Percentiles rank a stretch among this genome's conserved stretches.
These are phyloP conservation scores for Pestalotiopsis sp. DNA, from an alignment of 2,329 filamentous ascomycete genomes.

Conservation along the genomic window DNA sequence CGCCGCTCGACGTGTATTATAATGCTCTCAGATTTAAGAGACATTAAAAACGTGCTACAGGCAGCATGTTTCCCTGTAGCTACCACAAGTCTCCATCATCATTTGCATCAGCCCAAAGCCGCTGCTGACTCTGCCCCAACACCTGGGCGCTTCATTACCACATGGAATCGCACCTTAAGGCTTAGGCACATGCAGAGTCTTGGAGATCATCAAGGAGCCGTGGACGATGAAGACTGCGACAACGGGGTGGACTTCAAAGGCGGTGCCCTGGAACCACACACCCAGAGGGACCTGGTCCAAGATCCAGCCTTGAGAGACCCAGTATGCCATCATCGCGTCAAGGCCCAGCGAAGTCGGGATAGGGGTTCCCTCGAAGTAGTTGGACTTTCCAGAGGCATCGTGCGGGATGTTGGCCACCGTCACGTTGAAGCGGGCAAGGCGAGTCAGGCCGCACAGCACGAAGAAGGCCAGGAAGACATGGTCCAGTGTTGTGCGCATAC, in stretches of 20 bases:
- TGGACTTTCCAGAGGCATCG: constrained; percentile 85
- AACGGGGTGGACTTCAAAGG: constrained; percentile 82
- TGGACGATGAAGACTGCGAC: constrained; percentile 82
- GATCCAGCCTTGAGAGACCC: constrained; percentile 80
- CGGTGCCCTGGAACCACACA: constrained; percentile 64
- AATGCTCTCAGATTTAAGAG: background rate
- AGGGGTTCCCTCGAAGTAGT: constrained; percentile 96
- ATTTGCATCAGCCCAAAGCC: background rate
- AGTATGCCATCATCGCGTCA: constrained; percentile 85
- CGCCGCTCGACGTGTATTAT: background rate
- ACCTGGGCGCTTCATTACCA: background rate
- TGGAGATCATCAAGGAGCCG: constrained; percentile 93
- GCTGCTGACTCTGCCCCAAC: background rate
- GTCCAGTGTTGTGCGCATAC: constrained; percentile 81
- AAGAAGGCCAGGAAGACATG: constrained; percentile 83
- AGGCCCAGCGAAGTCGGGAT: constrained; percentile 88
- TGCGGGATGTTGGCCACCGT: constrained; percentile 89
- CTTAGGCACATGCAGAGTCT: constrained; percentile 94
- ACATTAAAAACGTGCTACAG: background rate
- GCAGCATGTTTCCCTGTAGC: background rate
- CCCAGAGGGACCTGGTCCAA: constrained; percentile 79
- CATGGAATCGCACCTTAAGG: constrained; percentile 45
- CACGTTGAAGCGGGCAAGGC: constrained; percentile 96
- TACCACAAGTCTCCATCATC: background rate
- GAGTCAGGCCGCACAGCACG: constrained; percentile 90